phyloP scores from a whole-genome alignment of 2,329 filamentous ascomycete species.

The Triangularia verruculosa region DNA sequence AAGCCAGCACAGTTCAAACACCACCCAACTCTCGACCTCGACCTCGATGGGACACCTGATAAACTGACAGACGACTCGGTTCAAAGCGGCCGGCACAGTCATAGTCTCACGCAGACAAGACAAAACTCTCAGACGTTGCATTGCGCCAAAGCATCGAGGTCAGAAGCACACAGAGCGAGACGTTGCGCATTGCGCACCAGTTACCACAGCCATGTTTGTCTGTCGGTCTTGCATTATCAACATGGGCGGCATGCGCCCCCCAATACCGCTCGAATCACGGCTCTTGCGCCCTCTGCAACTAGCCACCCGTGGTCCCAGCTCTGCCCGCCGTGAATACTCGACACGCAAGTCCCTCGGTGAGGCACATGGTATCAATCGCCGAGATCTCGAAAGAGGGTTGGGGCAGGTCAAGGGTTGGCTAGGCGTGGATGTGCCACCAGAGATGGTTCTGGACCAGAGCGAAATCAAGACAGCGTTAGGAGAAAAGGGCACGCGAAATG shows the following conservation, averaged over 20 bases:
- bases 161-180: background rate
- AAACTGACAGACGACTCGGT: background rate
- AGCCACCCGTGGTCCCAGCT: background rate
- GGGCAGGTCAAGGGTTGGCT: background rate
- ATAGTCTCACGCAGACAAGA: background rate
- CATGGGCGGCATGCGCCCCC: constrained; percentile 4
- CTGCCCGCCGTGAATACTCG: background rate
- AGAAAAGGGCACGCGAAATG: background rate
- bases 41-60: background rate
- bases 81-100: background rate
- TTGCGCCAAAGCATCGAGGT: background rate
- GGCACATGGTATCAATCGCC: background rate
- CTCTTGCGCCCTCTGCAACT: constrained; percentile 8
- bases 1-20: background rate
- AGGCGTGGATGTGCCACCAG: background rate
- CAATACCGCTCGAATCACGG: background rate
- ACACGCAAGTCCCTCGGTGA: background rate
- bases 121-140: background rate
- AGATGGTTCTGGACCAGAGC: background rate
- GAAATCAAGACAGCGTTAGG: background rate
- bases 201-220: constrained; percentile 35
- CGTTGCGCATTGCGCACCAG: background rate
- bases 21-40: background rate
- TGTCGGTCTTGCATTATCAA: constrained; percentile 38
- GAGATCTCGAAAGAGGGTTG: background rate